Conservation (phyloP, 1,284 basidiomycete species). For the Neonothopanus nambi region DNA sequence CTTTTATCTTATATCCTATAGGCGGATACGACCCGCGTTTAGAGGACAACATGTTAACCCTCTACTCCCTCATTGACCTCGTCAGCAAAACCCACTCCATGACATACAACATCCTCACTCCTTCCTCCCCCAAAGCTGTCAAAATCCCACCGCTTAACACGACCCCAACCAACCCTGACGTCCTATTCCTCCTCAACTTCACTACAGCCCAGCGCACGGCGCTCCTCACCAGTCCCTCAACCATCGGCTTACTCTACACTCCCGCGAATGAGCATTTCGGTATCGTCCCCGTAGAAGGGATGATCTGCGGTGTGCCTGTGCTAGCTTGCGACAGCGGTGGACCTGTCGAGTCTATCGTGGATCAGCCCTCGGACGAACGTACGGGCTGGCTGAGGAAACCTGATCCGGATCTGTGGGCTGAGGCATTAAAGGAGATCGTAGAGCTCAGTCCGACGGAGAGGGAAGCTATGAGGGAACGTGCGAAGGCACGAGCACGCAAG, state of each 20-base stretch:
- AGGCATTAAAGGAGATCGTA: conserved; percentile 64
- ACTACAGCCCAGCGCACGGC: conserved; percentile 77
- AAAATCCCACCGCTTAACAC: conserved; percentile 39
- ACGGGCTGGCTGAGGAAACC: conserved; percentile 77
- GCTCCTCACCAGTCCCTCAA: conserved; percentile 66
- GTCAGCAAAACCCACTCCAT: conserved; percentile 47
- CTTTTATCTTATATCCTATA: conserved; percentile 21
- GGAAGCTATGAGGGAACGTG: conserved; percentile 49
- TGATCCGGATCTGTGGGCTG: conserved; percentile 65
- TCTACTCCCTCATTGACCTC: conserved; percentile 56
- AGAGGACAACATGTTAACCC: conserved; percentile 53
- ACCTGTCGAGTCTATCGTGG: conserved; percentile 76
- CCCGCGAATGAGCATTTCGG: conserved; percentile 97
- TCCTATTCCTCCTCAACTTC: conserved; percentile 88
- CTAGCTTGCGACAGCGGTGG: conserved; percentile 90
- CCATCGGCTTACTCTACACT: conserved; percentile 85
- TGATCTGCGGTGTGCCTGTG: conserved; percentile 90
- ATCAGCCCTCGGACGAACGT: conserved; percentile 34
- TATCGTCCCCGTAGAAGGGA: conserved; percentile 94
- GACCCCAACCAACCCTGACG: conserved; percentile 46
- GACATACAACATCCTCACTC: conserved; percentile 55
- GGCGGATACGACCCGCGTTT: conserved; percentile 61
- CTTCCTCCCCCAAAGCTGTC: conserved; percentile 27
- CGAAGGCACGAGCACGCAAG: conserved; percentile 29
- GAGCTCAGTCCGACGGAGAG: conserved; percentile 48